Conservation (phyloP, 2,329 filamentous ascomycete species). For the Ceratocystis smalleyi region DNA sequence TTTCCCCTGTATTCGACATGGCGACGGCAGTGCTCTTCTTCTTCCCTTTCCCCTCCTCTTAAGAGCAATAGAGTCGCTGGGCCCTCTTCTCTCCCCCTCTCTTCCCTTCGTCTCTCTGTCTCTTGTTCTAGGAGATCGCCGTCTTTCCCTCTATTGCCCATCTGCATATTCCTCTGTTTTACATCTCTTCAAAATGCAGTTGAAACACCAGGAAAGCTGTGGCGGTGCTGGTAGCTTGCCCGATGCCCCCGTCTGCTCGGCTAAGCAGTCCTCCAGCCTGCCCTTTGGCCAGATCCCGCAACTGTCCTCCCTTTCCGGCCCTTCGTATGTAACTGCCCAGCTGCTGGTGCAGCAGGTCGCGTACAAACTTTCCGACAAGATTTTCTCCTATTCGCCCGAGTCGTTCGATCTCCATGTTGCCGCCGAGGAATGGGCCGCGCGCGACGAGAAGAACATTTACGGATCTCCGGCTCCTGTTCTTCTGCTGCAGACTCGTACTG, state of each 20-base stretch:
- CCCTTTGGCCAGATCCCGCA: conserved; percentile 42
- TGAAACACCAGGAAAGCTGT: conserved; percentile 17
- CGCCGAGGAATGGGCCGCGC: conserved; percentile 57
- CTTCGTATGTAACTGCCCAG: conserved; percentile 86
- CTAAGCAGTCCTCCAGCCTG: conserved; percentile 32
- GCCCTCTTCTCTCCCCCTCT: background rate
- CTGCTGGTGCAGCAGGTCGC: conserved; percentile 90
- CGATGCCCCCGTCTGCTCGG: conserved; percentile 10
- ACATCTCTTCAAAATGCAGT: conserved; percentile 14
- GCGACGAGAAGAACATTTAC: conserved; percentile 62
- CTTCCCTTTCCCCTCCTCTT: background rate
- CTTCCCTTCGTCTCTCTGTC: background rate
- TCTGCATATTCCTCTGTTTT: background rate
- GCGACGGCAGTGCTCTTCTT: background rate
- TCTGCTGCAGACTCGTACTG: conserved; percentile 70
- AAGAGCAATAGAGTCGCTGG: background rate
- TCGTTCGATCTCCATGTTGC: conserved; percentile 82
- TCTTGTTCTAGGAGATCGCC: background rate
- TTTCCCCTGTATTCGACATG: background rate
- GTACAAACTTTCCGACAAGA: conserved; percentile 87
- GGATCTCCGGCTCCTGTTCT: conserved; percentile 66
- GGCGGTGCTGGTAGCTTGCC: conserved; percentile 12
- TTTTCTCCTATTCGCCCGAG: conserved; percentile 92
- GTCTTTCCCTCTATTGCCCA: background rate
- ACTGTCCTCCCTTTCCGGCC: conserved; percentile 54